Evolutionary conservation across 805 yeast genomes (phyloP).

Genomic region (Candida peoriensis): DNA sequence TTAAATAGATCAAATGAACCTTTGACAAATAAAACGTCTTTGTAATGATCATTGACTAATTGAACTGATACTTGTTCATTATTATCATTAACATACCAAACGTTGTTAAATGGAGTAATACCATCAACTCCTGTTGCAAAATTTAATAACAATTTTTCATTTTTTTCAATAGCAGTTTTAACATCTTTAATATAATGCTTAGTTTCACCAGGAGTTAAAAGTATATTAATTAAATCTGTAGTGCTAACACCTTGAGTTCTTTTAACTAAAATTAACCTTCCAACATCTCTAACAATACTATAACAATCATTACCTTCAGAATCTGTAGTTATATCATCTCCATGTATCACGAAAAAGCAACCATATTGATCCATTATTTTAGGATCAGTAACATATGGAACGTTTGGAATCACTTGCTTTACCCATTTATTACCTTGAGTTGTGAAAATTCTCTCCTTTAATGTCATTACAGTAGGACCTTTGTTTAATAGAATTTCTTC

Average conservation of each 20-base stretch:
- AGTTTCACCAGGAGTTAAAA: slow-evolving; percentile 38
- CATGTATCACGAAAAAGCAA: slow-evolving; percentile 94
- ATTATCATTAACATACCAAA: slow-evolving; percentile 41
- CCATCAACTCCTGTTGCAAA: slow-evolving; percentile 70
- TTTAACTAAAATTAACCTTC: slow-evolving; percentile 86
- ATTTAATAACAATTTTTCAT: slow-evolving; percentile 24
- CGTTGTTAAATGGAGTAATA: slow-evolving; percentile 43
- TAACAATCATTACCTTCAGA: slow-evolving; percentile 95
- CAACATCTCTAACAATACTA: slow-evolving; percentile 72
- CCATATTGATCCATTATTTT: slow-evolving; percentile 58
- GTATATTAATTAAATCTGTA: slow-evolving; percentile 88
- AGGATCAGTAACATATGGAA: slow-evolving; percentile 94
- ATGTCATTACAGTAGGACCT: slow-evolving; percentile 91
- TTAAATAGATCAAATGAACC: slow-evolving; percentile 92
- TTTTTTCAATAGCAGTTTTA: slow-evolving; percentile 4
- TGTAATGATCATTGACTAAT: slow-evolving; percentile 14
- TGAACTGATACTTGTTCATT: slow-evolving; percentile 22
- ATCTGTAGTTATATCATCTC: slow-evolving; percentile 96
- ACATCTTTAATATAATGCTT: slow-evolving; percentile 15
- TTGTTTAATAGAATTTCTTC: slow-evolving; percentile 78
- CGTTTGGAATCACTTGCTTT: slow-evolving; percentile 60
- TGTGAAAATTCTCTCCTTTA: slow-evolving; percentile 76
- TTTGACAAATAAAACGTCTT: slow-evolving; percentile 48
- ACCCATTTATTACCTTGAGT: slow-evolving; percentile 92
- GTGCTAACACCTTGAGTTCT: slow-evolving; percentile 93